Evolutionary conservation across 2,329 filamentous ascomycete species (phyloP).

Genomic region (Septoria linicola): DNA sequence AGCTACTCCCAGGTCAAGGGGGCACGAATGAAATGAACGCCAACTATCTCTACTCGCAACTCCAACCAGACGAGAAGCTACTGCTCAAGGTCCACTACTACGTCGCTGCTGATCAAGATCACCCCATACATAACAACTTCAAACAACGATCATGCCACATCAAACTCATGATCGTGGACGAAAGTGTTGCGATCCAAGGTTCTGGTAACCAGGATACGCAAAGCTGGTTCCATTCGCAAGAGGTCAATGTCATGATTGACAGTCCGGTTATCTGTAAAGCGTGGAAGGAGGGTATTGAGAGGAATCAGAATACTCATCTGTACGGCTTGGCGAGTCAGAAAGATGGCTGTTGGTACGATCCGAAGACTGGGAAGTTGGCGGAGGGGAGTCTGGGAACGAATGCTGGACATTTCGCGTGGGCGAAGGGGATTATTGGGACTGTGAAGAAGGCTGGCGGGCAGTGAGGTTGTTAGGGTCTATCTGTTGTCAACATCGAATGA

Average conservation of each 20-base stretch:
- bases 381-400: conserved; percentile 46
- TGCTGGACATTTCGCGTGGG: conserved; percentile 28
- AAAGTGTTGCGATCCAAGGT: conserved; percentile 66
- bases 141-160: conserved; percentile 71
- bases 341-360: conserved; percentile 64
- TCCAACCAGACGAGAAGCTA: conserved; percentile 50
- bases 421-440: conserved; percentile 24
- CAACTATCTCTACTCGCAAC: conserved; percentile 56
- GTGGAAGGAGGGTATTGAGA: conserved; percentile 35
- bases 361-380: conserved; percentile 40
- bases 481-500: too few relatives aligned
- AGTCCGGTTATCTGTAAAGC: conserved; percentile 56
- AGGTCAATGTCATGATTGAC: conserved; percentile 75
- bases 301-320: conserved; percentile 64
- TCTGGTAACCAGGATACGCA: conserved; percentile 81
- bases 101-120: conserved; percentile 69
- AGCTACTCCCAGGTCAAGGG: conserved; percentile 72
- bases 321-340: conserved; percentile 55
- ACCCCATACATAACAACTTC: conserved; percentile 64
- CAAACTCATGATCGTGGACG: conserved; percentile 74
- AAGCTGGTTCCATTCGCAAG: conserved; percentile 74
- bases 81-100: conserved; percentile 62
- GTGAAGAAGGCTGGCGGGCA: conserved; percentile 25
- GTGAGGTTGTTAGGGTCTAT: background rate
- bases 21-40: conserved; percentile 73